phyloP scores from a whole-genome alignment of 208 protist species.

The Naegleria lovaniensis region DNA sequence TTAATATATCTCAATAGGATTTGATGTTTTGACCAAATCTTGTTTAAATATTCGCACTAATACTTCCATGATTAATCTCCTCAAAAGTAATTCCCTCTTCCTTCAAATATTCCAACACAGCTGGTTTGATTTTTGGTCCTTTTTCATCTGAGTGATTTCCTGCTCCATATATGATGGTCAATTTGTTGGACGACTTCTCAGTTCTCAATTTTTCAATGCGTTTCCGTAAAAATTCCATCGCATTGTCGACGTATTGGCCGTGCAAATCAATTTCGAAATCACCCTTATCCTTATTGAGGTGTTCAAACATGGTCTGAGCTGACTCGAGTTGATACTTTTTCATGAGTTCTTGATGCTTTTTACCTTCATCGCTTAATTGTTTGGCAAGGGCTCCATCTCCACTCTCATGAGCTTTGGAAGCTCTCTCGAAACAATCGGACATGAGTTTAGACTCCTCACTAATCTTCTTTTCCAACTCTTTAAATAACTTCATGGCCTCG shows the following conservation, averaged over 20 bases:
- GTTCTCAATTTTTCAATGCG: background rate
- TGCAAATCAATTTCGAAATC: slow-evolving; percentile 2
- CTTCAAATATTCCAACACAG: background rate
- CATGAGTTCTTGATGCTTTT: background rate
- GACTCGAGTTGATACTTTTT: background rate
- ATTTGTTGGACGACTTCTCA: no score
- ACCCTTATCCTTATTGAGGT: background rate
- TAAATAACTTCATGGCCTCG: background rate
- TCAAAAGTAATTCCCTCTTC: background rate
- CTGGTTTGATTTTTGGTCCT: slow-evolving; percentile 7
- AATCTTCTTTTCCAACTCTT: background rate
- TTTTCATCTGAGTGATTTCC: background rate
- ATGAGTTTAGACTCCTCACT: background rate
- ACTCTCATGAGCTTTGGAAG: background rate
- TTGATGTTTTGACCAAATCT: no score
- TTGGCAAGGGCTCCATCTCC: background rate
- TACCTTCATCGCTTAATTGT: background rate
- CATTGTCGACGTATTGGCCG: background rate
- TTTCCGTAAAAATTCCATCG: background rate
- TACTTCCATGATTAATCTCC: background rate
- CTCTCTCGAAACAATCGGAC: background rate
- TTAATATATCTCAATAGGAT: no score
- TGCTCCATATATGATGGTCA: slow-evolving; percentile 4
- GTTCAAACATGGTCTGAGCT: background rate
- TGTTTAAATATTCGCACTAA: background rate